phyloP scores from a whole-genome alignment of 176 grass and related monocot species.

The Ampelocalamus luodianensis region DNA sequence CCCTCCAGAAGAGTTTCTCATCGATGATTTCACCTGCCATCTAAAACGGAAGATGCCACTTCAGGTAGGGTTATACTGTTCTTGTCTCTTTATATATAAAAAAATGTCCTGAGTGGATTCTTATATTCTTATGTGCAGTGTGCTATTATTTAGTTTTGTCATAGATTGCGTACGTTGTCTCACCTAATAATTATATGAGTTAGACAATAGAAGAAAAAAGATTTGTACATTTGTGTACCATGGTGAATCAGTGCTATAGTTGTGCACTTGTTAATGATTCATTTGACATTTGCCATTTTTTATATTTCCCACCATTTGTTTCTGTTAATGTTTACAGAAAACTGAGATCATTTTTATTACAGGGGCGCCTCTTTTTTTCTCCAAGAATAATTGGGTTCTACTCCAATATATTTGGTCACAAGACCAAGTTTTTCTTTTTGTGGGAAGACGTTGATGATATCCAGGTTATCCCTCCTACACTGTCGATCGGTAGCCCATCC shows the following conservation, averaged over 20 bases:
- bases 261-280: not conserved
- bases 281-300: not conserved
- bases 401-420: slow-evolving; percentile 93
- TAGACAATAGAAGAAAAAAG: not conserved
- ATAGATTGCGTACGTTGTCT: not conserved
- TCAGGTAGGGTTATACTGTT: slow-evolving; percentile 54
- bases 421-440: slow-evolving; percentile 99
- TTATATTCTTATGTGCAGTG: slow-evolving; percentile 9
- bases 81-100: not conserved
- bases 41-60: slow-evolving; percentile 94
- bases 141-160: slow-evolving; percentile 14
- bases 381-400: slow-evolving; percentile 98
- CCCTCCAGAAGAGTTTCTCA: slow-evolving; percentile 94
- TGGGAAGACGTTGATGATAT: slow-evolving; percentile 98
- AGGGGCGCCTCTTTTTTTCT: slow-evolving; percentile 95
- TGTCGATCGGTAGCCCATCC: slow-evolving; percentile 81
- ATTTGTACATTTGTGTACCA: not conserved
- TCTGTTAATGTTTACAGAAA: not conserved
- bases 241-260: not conserved
- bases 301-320: slow-evolving; percentile 31
- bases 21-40: slow-evolving; percentile 98
- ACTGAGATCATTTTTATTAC: slow-evolving; percentile 13
- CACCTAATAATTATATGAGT: not conserved
- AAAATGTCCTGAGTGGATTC: slow-evolving; percentile 8
- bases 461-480: slow-evolving; percentile 72